These are phyloP conservation scores for Candida pseudoglaebosa DNA, from an alignment of 805 yeast species.

Conservation along the genomic window DNA sequence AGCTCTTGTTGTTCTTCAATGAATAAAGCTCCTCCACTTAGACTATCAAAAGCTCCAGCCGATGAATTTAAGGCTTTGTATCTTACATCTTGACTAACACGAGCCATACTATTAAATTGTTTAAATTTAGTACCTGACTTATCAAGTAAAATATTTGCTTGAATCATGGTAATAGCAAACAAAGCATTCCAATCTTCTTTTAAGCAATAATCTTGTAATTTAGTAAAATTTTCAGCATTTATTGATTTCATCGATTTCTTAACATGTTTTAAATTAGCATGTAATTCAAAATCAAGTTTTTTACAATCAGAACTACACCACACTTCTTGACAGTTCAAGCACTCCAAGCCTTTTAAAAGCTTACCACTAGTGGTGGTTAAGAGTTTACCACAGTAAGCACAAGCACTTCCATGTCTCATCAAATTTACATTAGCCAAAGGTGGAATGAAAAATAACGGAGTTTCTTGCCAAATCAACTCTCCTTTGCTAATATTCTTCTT, in stretches of 20 bases:
- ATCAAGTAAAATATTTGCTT: conserved; percentile 44
- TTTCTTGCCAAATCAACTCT: conserved; percentile 58
- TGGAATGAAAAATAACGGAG: conserved; percentile 57
- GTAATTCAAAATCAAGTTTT: conserved; percentile 45
- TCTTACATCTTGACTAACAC: conserved; percentile 63
- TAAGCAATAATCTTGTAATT: conserved; percentile 57
- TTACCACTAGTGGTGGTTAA: conserved; percentile 29
- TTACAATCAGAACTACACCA: conserved; percentile 73
- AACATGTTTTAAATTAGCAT: conserved; percentile 55
- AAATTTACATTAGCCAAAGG: conserved; percentile 62
- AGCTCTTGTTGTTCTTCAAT: conserved; percentile 52
- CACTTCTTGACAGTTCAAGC: conserved; percentile 57
- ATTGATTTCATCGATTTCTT: conserved; percentile 35
- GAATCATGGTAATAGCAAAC: conserved; percentile 57
- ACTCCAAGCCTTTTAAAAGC: conserved; percentile 52
- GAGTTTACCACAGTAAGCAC: conserved; percentile 67
- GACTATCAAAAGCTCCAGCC: conserved; percentile 49
- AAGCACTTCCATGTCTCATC: conserved; percentile 60
- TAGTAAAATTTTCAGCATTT: conserved; percentile 47
- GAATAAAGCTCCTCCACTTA: conserved; percentile 51
- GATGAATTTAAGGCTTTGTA: conserved; percentile 56
- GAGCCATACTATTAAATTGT: conserved; percentile 63
- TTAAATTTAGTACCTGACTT: conserved; percentile 34
- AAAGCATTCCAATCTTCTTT: conserved; percentile 67
- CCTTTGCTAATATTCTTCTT: conserved; percentile 44